A percentile compares a stretch with the other conserved stretches of the same genome.
These are phyloP conservation scores for Rutstroemia sp. DNA, from an alignment of 2,329 filamentous ascomycete species.

Conservation along the genomic window DNA sequence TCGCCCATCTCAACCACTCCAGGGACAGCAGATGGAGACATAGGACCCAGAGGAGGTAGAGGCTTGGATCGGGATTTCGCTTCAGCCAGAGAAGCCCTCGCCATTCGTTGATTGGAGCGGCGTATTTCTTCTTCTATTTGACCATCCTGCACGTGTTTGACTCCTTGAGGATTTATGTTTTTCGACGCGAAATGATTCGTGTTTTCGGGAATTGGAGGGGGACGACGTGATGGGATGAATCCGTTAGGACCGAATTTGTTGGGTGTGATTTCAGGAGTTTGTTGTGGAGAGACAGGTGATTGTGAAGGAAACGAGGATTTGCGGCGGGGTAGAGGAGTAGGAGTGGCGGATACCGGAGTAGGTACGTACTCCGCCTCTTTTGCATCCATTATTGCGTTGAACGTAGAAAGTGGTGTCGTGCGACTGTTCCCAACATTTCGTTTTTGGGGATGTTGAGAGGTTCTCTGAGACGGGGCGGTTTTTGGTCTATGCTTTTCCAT, in stretches of 20 bases:
- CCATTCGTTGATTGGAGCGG: background rate
- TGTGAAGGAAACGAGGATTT: background rate
- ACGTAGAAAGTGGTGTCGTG: conserved; percentile 16
- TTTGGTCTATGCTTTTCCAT: conserved; percentile 14
- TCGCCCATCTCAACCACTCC: conserved; percentile 7
- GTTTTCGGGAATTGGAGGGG: conserved; percentile 6
- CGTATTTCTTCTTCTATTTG: background rate
- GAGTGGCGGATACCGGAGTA: background rate
- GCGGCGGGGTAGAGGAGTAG: background rate
- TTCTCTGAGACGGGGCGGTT: conserved; percentile 13
- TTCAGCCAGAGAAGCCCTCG: background rate
- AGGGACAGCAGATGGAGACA: conserved; percentile 2
- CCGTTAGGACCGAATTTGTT: conserved; percentile 6
- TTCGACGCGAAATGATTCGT: background rate
- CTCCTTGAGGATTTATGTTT: background rate
- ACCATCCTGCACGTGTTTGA: background rate
- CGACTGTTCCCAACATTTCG: background rate
- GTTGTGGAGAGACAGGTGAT: background rate
- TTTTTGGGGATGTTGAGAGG: background rate
- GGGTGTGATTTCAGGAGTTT: background rate
- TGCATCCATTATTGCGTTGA: conserved; percentile 15
- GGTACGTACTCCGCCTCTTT: background rate
- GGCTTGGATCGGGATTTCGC: conserved; percentile 3
- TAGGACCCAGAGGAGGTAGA: conserved; percentile 1
- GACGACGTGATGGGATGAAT: conserved; percentile 7